Percentiles rank a stretch among this genome's conserved stretches.
Conservation (phyloP, 495 filamentous ascomycete genomes). For the Thermothielavioides terrestris region DNA sequence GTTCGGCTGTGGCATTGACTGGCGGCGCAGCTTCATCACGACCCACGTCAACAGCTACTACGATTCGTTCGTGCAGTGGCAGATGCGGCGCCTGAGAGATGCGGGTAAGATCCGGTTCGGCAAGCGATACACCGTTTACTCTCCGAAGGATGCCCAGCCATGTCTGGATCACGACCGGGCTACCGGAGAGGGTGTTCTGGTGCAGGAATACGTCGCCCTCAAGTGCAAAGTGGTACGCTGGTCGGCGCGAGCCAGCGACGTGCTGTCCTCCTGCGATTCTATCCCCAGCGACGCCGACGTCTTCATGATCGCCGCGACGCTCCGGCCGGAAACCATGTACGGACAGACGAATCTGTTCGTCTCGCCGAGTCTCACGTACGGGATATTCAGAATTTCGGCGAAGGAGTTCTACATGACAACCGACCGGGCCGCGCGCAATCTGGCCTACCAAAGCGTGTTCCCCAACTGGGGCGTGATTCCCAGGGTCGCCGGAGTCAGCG, state of each 20-base stretch:
- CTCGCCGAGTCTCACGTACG: slow-evolving; percentile 59
- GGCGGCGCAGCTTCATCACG: slow-evolving; percentile 82
- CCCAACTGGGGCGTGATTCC: slow-evolving; percentile 64
- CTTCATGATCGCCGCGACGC: slow-evolving; percentile 81
- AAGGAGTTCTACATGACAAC: slow-evolving; percentile 78
- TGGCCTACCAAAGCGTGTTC: slow-evolving; percentile 87
- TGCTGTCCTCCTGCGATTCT: slow-evolving; percentile 51
- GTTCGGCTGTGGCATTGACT: slow-evolving; percentile 80
- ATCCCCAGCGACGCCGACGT: slow-evolving; percentile 71
- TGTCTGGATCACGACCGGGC: slow-evolving; percentile 95
- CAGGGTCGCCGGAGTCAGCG: slow-evolving; percentile 61
- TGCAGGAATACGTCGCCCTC: slow-evolving; percentile 84
- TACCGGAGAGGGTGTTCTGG: slow-evolving; percentile 78
- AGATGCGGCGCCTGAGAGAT: slow-evolving; percentile 90
- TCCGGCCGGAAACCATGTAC: slow-evolving; percentile 98
- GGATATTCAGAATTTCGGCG: slow-evolving; percentile 72
- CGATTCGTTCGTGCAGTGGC: slow-evolving; percentile 94
- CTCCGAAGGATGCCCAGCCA: slow-evolving; percentile 92
- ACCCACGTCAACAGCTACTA: slow-evolving; percentile 96
- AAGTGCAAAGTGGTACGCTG: slow-evolving; percentile 85
- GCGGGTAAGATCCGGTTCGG: slow-evolving; percentile 89
- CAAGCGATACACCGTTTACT: slow-evolving; percentile 89
- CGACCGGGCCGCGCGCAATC: slow-evolving; percentile 82
- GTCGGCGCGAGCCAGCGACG: slow-evolving; percentile 57
- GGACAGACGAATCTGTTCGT: slow-evolving; percentile 94